Percentiles rank a stretch among this genome's conserved stretches.
phyloP scores from a whole-genome alignment of 1,284 basidiomycete genomes.

The Ustilago tritici region DNA sequence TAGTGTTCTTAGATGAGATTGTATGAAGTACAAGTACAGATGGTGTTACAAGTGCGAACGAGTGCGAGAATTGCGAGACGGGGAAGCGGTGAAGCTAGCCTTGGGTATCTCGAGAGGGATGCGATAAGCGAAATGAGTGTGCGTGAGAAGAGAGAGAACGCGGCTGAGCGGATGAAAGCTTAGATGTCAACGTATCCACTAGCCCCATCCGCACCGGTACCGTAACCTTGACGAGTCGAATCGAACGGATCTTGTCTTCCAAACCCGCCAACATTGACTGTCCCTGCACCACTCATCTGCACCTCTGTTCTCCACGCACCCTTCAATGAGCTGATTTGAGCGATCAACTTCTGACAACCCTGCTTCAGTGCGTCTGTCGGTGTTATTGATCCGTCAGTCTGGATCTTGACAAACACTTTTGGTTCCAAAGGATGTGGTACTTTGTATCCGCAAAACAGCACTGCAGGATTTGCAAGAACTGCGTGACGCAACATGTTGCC shows the following conservation, averaged over 20 bases:
- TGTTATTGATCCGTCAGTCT: constrained; percentile 88
- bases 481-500: constrained; percentile 90
- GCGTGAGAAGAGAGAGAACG: not conserved
- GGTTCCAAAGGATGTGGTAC: constrained; percentile 96
- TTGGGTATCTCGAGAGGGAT: constrained; percentile 30
- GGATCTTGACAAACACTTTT: constrained; percentile 91
- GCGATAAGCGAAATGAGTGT: not conserved
- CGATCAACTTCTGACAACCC: constrained; percentile 85
- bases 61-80: constrained; percentile 6
- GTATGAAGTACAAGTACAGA: constrained; percentile 30
- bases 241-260: constrained; percentile 43
- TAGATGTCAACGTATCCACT: constrained; percentile 57
- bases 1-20: not conserved
- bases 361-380: constrained; percentile 86
- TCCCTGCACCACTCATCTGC: constrained; percentile 63
- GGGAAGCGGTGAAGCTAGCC: constrained; percentile 2
- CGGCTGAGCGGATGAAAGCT: not conserved
- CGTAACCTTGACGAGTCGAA: constrained; percentile 33
- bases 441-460: constrained; percentile 95
- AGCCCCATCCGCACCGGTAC: constrained; percentile 26
- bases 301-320: constrained; percentile 72
- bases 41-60: constrained; percentile 25
- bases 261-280: constrained; percentile 42
- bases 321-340: constrained; percentile 75
- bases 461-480: constrained; percentile 64